Base-by-base conservation (phyloP, 306 rosid genomes). In the Sphenostylis stenocarpa region DNA sequence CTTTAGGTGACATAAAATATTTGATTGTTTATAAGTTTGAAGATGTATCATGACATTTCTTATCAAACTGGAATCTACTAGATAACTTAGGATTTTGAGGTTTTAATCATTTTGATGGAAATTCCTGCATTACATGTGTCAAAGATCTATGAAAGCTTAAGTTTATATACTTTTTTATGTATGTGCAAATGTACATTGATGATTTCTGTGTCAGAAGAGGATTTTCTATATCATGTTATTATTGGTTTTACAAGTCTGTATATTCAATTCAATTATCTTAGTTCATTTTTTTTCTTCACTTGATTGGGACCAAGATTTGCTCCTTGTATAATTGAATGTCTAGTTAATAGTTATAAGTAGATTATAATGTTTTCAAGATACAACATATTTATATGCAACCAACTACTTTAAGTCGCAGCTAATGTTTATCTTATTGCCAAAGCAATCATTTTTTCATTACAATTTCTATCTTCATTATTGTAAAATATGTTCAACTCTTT, bases 1-100 rank as follows among this genome's bases (percentile, higher is more conserved):
- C 78, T 91, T 93, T 80, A 86, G 98, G 98, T 93, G 71, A 53
- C 60, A n/a, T n/a, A 26, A 51, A 48, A 23, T 70, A 15, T 77
- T 83, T 17, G 21, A 10, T 36, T 68, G 21, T 45, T 39, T 65
- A 48, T 14, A 57, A 41, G 36, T 64, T 85, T 66, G 61, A 81
- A 68, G 16, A 43, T 75, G 19, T 52, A 33, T 66, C 52, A 71
- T 65, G 34, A 47, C 14, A 10, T 77, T 64, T 52, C 55, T 45
- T 38, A 29, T 16, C 24, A 56, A 61, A 45, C 17, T 52, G 24
- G 45, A 48, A 34, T 56, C 60, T 63, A 21, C 34, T 61, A 52
- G 69, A 48, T 56, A 44, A 29, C 23, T 23, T 55, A 45, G 68
- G 38, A 9, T 15, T 68, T 77, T 12, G 5, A 15, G 19, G 39